phyloP scores from a whole-genome alignment of 257 asterid genomes.

The Ocimum tenuiflorum region DNA sequence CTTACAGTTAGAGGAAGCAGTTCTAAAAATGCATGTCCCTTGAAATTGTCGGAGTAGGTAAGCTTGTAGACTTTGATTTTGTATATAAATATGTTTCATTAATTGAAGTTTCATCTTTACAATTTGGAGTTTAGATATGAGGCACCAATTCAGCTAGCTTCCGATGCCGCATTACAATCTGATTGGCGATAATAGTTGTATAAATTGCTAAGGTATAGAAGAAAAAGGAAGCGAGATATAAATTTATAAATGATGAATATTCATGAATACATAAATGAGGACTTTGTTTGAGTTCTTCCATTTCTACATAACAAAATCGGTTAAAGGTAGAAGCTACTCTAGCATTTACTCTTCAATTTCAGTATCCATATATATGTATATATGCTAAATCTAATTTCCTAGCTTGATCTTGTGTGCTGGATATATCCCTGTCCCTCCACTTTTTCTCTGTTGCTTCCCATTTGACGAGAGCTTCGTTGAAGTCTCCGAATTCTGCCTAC shows the following conservation, averaged over 20 bases:
- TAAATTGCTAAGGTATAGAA: too few species aligned
- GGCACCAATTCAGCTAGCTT: too few species aligned
- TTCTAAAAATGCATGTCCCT: slow-evolving; percentile 2
- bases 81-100: slow-evolving; percentile 25
- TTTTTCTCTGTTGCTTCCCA: slow-evolving; percentile 30
- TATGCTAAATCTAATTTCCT: slow-evolving; percentile 29
- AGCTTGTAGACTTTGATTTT: slow-evolving; percentile 20
- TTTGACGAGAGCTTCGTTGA: slow-evolving; percentile 30
- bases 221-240: too few species aligned
- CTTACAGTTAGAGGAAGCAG: slow-evolving; percentile 16
- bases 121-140: too few species aligned
- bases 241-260: too few species aligned
- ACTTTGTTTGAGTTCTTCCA: not conserved
- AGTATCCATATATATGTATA: too few species aligned
- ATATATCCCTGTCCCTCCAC: slow-evolving; percentile 37
- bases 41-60: slow-evolving; percentile 18
- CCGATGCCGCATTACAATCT: too few species aligned
- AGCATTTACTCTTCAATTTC: not conserved
- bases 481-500: slow-evolving; percentile 11
- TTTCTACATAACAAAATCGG: not conserved
- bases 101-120: not conserved
- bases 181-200: too few species aligned
- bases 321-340: not conserved
- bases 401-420: slow-evolving; percentile 58
- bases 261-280: too few species aligned